Conservation (phyloP, 1,284 basidiomycete species). For the Moesziomyces antarcticus region DNA sequence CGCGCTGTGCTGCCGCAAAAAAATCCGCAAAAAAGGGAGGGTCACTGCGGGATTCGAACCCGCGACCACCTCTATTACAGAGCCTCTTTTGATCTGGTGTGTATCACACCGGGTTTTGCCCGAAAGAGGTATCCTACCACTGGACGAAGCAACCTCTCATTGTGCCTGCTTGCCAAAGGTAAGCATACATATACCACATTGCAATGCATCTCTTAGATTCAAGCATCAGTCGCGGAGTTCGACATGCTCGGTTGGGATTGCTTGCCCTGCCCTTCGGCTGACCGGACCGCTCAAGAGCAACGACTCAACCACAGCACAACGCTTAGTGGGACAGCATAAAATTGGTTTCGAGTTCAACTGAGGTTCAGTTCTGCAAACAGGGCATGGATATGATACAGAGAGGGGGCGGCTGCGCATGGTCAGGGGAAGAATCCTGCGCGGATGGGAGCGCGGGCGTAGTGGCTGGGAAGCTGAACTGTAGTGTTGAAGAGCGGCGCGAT, state of each 20-base stretch:
- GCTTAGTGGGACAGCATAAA: no score
- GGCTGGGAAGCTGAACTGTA: constrained; percentile 15
- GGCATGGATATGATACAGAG: no score
- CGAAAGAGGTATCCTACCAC: constrained; percentile 54
- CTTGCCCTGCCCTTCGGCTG: no score
- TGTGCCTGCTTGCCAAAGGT: fast-evolving
- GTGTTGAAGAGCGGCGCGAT: constrained; percentile 29
- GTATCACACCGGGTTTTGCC: constrained; percentile 31
- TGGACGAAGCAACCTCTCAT: constrained; percentile 43
- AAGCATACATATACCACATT: neutral
- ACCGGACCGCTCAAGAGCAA: no score
- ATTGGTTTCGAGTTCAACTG: no score
- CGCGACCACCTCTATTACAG: constrained; percentile 44
- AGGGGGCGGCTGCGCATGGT: neutral
- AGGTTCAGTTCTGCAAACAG: no score
- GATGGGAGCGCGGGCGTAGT: constrained; percentile 25
- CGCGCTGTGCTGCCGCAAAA: neutral
- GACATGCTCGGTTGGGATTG: neutral
- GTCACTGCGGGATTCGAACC: constrained; percentile 47
- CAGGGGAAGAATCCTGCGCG: constrained; percentile 20
- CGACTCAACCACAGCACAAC: no score
- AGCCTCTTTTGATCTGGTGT: constrained; percentile 13
- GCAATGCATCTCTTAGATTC: neutral
- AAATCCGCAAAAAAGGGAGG: constrained; percentile 3
- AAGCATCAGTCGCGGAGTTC: neutral